Evolutionary conservation across 352 stramenopile species (phyloP), one percentile per base, ranked within the genome.

Genomic region (Globisporangium megalacanthum): DNA sequence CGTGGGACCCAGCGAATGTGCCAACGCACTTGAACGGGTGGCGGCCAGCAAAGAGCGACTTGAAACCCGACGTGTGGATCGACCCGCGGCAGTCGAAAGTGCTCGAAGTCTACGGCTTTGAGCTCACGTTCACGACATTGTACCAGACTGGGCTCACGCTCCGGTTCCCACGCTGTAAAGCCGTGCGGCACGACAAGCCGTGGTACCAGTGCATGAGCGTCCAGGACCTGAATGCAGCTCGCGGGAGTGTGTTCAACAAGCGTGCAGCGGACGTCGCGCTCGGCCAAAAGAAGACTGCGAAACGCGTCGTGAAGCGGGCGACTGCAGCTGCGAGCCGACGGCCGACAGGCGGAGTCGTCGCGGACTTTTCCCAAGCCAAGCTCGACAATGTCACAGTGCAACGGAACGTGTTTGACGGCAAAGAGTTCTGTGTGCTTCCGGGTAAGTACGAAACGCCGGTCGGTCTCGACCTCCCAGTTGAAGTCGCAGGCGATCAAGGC

Each of bases 61-160:
- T 92, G 2, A 75, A 75, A 49, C 85, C 85, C 17, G 85, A 94
- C 56, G 73, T 94, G 15, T 93, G 82, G 85, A 88, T 94, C 52
- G 79, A 89, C 9, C 85, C 83, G 46, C 77, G 83, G 17, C 70
- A 86, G 51, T 94, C 85, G 4, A 92, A 91, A 52, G 79, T 91
- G 37, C 67, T 94, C 14, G 83, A 94, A 66, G 75, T 94, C 7
- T 94, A 91, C 42, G 85, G 85, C 10, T 94, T 94, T 61, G 85
- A 94, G 58, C 60, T 94, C 33, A 89, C 85, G 44, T 92, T 84
- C 58, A 80, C 85, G 35, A 88, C 76, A 20, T 58, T 91, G 15
- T 94, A 93, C 57, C 75, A 91, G 42, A 92, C 85, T 14, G 81
- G 81, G 1, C 62, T 94, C 31, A 94, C 85, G 1, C 71, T 94